Evolutionary conservation across 139 green algal species (phyloP).

Genomic region (Haematococcus sp.): DNA sequence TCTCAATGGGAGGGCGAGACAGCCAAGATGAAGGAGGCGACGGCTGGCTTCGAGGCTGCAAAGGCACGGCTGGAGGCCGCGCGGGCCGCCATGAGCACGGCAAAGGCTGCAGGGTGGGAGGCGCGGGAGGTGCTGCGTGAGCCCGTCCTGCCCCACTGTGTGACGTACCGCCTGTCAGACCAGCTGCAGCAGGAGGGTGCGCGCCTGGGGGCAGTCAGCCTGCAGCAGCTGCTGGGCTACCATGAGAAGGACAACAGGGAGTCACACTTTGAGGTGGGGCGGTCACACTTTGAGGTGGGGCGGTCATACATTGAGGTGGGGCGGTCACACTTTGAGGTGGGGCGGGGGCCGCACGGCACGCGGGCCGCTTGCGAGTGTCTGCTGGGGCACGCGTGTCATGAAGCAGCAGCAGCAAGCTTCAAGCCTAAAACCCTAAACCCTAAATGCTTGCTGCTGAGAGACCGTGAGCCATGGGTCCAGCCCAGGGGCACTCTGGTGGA

Average conservation of each 20-base stretch:
- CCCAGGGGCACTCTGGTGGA: too few relatives aligned
- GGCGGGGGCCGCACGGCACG: too few relatives aligned
- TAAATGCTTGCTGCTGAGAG: too few relatives aligned
- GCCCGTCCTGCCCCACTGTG: neutral
- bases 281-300: too few relatives aligned
- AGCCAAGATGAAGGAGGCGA: neutral
- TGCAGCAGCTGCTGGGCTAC: slow-evolving; percentile 60
- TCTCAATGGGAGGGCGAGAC: neutral
- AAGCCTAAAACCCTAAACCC: too few relatives aligned
- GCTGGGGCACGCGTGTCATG: too few relatives aligned
- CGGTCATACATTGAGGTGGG: too few relatives aligned
- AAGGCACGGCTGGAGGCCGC: neutral
- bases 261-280: slow-evolving; percentile 14
- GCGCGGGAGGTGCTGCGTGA: neutral
- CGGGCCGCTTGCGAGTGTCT: too few relatives aligned
- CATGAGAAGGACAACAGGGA: slow-evolving; percentile 45
- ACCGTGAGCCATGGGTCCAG: too few relatives aligned
- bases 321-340: too few relatives aligned
- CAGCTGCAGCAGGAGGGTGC: neutral
- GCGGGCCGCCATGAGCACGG: neutral
- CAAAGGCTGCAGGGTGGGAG: neutral
- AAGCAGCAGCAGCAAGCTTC: too few relatives aligned
- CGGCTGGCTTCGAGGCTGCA: neutral
- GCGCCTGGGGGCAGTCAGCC: slow-evolving; percentile 5
- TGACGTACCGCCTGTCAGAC: neutral